These are phyloP conservation scores for Rhododendron mucronatum DNA, from an alignment of 148 eudicot species.

Conservation along the genomic window DNA sequence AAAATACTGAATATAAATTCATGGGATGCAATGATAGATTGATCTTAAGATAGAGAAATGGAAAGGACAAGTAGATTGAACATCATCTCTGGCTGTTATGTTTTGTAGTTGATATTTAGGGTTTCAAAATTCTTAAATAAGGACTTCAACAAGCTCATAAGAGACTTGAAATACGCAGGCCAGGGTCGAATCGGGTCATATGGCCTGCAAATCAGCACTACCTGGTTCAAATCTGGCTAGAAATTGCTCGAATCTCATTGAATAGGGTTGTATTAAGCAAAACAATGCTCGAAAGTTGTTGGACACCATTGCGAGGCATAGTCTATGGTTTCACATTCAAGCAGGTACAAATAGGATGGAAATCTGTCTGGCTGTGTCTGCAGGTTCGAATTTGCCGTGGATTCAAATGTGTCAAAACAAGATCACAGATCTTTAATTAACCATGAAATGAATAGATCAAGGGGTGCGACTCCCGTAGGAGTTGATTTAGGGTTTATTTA, in stretches of 20 bases:
- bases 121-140: background rate
- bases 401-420: background rate
- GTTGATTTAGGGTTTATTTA: no score
- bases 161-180: background rate
- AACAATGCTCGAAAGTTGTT: background rate
- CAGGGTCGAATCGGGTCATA: background rate
- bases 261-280: background rate
- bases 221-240: background rate
- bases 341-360: background rate
- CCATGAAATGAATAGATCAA: background rate
- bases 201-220: background rate
- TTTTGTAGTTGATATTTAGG: background rate
- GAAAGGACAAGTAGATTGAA: background rate
- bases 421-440: background rate
- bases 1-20: background rate
- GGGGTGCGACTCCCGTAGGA: background rate
- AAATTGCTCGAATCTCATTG: background rate
- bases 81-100: background rate
- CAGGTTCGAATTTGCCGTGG: background rate
- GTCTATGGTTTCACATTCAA: background rate
- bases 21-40: background rate
- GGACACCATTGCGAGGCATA: background rate
- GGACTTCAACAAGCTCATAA: background rate
- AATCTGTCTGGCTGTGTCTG: background rate
- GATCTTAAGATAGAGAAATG: background rate